Evolutionary conservation across 306 rosid genomes (phyloP).

Genomic region (Begonia masoniana): DNA sequence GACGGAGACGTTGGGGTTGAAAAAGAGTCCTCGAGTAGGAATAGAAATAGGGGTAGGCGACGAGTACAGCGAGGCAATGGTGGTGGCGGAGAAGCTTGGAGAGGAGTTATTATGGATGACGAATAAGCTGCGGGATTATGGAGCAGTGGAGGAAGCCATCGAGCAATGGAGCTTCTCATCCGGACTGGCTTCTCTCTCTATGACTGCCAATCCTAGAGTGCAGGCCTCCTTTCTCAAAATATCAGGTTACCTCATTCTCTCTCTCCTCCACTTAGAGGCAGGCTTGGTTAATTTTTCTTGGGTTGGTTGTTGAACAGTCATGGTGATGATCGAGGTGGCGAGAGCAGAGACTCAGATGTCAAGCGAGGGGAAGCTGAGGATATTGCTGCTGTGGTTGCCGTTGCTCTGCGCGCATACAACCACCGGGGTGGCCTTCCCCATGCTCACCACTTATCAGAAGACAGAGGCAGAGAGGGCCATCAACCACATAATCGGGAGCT

Average conservation of each 20-base stretch:
- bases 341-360: constrained; percentile 3
- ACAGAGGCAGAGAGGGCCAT: no score
- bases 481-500: no score
- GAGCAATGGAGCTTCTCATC: constrained; percentile 25
- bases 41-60: neutral
- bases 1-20: constrained; percentile 1
- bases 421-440: no score
- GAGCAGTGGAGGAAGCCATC: constrained; percentile 19
- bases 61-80: constrained; percentile 6
- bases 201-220: constrained; percentile 12
- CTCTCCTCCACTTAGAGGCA: neutral
- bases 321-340: constrained; percentile 11
- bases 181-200: constrained; percentile 16
- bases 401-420: no score
- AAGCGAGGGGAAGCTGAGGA: constrained; percentile 13
- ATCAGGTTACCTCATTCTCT: constrained; percentile 8
- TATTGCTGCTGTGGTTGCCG: no score
- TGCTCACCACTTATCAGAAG: no score
- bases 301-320: neutral
- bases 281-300: neutral
- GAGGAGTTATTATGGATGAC: constrained; percentile 23
- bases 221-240: constrained; percentile 21
- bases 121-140: constrained; percentile 17
- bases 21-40: neutral
- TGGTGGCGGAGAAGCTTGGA: constrained; percentile 20